Base-by-base conservation (phyloP, 2,329 filamentous ascomycete genomes). In the Lasiodiplodia theobromae region DNA sequence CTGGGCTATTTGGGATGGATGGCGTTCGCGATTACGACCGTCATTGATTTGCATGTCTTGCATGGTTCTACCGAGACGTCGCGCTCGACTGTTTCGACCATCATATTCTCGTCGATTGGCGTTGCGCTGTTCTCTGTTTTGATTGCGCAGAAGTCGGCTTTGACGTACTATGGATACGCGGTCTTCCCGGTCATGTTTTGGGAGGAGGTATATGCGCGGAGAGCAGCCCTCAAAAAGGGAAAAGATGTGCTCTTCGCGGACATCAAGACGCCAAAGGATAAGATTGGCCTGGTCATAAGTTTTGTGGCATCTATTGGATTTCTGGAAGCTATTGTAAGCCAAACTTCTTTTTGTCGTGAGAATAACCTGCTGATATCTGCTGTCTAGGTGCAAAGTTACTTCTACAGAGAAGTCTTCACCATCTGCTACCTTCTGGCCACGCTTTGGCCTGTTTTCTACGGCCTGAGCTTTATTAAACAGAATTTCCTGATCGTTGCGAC, bases 1-100 rank as follows among this genome's bases (percentile, higher is more conserved):
- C 77, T 92, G 14, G 96, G 96, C 21, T 99, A 98, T 75, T 82
- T 98, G 8, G 96, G 96, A 23, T 99, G 95, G 95, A 96, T 98
- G 76, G 91, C 92, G 1, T 99, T 94, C 79, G 93, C 94, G 2
- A 83, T 97, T 63, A 96, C 93, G 0, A 96, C 91, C 0, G 94
- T 98, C 58, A 86, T 98, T 70, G 92, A 97, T 76, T 83, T 94
- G 65, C 93, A 97, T 79, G 93, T 99, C 63, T 83, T 98, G 31
- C 89, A 93, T 72, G 89, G 89, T 40, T 86, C 86, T 25, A 84
- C 90, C 2, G 83, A 89, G 56, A 86, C 91, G 2, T 86, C 88
- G 62, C 87, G 93, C 64, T 90, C 87, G 0, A 75, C 84, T 0
- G 78, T 84, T 2, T 90, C 87, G 21, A 86, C 84, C 7, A 77